Base-by-base conservation (phyloP, 164 flowering plant genomes). In the Hamamelis virginiana region DNA sequence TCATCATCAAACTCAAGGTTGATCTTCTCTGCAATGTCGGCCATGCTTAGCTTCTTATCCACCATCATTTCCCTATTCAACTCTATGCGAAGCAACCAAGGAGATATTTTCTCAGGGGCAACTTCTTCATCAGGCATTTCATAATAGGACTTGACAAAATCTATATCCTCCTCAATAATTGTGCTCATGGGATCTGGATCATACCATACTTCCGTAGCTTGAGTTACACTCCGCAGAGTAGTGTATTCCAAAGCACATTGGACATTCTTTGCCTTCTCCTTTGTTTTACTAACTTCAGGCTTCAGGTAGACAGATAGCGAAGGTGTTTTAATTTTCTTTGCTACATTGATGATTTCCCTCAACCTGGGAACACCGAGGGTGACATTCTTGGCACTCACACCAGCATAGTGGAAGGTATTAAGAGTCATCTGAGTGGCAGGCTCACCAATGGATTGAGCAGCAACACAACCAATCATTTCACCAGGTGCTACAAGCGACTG, bases 101-200 rank as follows among this genome's bases (percentile, higher is more conserved):
- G 99, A 52, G 99, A 96, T 38, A 93, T 91, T 72, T 96, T 96
- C 60, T 91, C 98, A 0, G 97, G 97, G 8, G 88, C 85, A 69
- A 96, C 82, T 75, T 92, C 99, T 78, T 92, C 99, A 82, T 95
- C 99, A 5, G 99, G 99, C 98, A 95, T 92, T 75, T 96, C 99
- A 86, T 89, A 96, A 68, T 96, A 96, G 11, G 99, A 90, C 71
- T 82, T 93, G 50, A 96, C 99, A 83, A 96, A 96, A 44, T 96
- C 99, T 70, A 81, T 74, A 80, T 96, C 99, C 80, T 92, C 98
- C 61, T 89, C 96, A 67, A 96, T 96, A 1, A 96, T 79, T 43
- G 99, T 93, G 81, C 91, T 88, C 98, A 88, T 93, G 19, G 98
- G 99, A 60, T 96, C 99, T 3, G 99, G 99, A 82, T 96, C 99